Evolutionary conservation across 495 filamentous ascomycete species (phyloP), one percentile per base, ranked within the genome.

Genomic region (Daldinia grandis): DNA sequence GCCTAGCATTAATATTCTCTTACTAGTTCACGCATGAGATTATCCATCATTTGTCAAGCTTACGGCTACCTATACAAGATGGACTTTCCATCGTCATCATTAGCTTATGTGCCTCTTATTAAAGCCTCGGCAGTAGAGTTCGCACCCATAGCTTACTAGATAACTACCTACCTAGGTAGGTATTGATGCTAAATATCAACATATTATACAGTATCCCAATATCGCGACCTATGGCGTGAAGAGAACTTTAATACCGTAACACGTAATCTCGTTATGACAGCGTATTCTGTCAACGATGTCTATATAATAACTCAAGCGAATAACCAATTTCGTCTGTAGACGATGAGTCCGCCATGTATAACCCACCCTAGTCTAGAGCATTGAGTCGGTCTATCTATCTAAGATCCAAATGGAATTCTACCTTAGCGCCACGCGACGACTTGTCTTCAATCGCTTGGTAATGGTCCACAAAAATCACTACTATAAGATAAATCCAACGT

Each of bases 291-390:
- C 27, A 6, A 35, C 5, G 17, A 14, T 35, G 28, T 54, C 55
- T 69, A 64, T 64, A 17, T 21, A 37, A 57, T 21, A 10, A 15
- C 15, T n/a, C n/a, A 2, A 49, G 17, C 2, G n/a, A 38, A 44
- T 31, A 71, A 3, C 33, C 44, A 14, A 58, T 62, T 54, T 51
- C 25, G 25, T 66, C 63, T 64, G 40, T 31, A 64, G 66, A 74
- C 58, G 71, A 67, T 74, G 66, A 70, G 71, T 67, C 71, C 54
- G 24, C 40, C 51, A 47, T 62, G 25, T 66, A 61, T 74, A 60
- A 27, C 55, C 30, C 37, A 8, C 55, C 58, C 40, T 30, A 47
- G 31, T 65, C 44, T 64, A 66, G n/a, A 56, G 3, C 17, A 58
- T 17, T 60, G 30, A 51, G 62, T 72, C 58, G 55, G 58, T 62